phyloP scores from a whole-genome alignment of 2,329 filamentous ascomycete species.

The Drechslerella stenobrocha region DNA sequence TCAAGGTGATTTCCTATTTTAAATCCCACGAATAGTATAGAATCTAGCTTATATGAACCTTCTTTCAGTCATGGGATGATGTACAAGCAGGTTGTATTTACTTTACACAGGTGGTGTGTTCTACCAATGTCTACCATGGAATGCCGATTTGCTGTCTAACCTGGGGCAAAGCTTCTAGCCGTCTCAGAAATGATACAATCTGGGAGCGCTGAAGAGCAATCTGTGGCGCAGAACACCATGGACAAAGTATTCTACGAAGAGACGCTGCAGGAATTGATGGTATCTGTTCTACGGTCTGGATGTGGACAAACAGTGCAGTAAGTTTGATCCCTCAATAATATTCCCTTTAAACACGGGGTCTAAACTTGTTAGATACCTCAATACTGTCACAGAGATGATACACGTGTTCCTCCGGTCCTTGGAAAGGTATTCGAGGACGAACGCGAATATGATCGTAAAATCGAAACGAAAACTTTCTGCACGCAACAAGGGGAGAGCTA shows the following conservation, averaged over 20 bases:
- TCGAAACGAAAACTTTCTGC: constrained; percentile 59
- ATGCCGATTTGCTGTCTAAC: background rate
- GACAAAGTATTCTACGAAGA: constrained; percentile 99
- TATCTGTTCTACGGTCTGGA: constrained; percentile 79
- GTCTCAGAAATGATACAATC: constrained; percentile 90
- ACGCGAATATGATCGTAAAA: constrained; percentile 88
- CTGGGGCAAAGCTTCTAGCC: constrained; percentile 65
- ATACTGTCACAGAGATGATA: constrained; percentile 84
- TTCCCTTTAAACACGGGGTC: background rate
- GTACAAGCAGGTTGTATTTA: constrained; percentile 87
- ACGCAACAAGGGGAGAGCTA: constrained; percentile 59
- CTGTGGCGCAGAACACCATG: constrained; percentile 96
- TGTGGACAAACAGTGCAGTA: constrained; percentile 85
- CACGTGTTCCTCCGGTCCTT: constrained; percentile 91
- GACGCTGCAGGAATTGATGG: constrained; percentile 82
- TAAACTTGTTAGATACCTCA: constrained; percentile 65
- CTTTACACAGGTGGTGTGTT: constrained; percentile 75
- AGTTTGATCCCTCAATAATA: no score
- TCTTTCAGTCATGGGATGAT: constrained; percentile 64
- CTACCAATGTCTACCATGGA: background rate
- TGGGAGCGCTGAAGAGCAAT: constrained; percentile 85
- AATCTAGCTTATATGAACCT: background rate
- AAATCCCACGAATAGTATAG: background rate
- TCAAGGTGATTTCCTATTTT: constrained; percentile 62
- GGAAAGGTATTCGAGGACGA: constrained; percentile 91